phyloP scores from a whole-genome alignment of 768 basidiomycete species.

The Mycena indigotica region DNA sequence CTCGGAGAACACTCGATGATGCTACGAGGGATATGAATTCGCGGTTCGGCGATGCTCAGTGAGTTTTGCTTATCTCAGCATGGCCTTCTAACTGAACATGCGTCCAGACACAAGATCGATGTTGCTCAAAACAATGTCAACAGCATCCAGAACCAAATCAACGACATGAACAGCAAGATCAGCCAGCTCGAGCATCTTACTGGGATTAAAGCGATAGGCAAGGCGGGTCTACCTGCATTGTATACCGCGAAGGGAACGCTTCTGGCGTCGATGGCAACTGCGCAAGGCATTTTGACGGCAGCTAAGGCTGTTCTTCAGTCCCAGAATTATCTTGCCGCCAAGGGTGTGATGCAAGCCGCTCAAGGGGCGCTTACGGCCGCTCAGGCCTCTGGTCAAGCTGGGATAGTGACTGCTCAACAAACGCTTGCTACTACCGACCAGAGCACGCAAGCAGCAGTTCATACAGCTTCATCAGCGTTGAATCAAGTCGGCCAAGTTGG shows the following conservation, averaged over 20 bases:
- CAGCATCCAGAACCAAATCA: background rate
- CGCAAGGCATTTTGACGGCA: background rate
- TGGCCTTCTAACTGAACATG: background rate
- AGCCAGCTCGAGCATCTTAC: background rate
- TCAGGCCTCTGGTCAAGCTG: background rate
- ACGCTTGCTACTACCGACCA: background rate
- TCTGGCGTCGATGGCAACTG: background rate
- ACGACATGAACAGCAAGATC: background rate
- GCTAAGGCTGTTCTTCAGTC: background rate
- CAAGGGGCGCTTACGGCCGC: slow-evolving; percentile 1
- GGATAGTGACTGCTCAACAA: background rate
- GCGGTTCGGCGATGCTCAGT: slow-evolving; percentile 2
- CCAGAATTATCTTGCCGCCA: background rate
- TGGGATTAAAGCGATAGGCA: background rate
- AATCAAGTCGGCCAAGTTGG: background rate
- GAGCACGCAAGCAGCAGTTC: slow-evolving; percentile 1
- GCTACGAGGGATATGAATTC: background rate
- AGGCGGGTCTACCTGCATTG: background rate
- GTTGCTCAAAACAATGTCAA: background rate
- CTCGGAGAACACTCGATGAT: background rate
- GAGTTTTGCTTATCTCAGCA: background rate
- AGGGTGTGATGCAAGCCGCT: background rate
- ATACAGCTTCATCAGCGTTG: background rate
- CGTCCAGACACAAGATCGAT: background rate
- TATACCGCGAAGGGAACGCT: background rate